Conservation (phyloP, 1,139 yeast species). For the Candida sp. region DNA sequence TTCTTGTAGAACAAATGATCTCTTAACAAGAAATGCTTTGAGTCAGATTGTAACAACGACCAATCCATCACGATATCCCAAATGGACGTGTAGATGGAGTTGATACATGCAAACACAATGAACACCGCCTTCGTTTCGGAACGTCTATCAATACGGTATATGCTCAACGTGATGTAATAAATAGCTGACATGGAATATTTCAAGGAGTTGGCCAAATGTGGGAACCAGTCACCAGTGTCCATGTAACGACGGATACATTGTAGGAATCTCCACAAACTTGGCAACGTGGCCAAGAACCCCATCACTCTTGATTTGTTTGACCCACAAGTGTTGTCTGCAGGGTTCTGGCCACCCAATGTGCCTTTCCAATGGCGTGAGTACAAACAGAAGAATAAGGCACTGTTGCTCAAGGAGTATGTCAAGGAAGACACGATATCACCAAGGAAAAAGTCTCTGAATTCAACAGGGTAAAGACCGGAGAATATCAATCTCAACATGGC, state of each 20-base stretch:
- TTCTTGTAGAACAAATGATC: constrained; percentile 68
- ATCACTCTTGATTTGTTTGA: constrained; percentile 74
- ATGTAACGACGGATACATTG: constrained; percentile 92
- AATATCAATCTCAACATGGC: constrained; percentile 74
- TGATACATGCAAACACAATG: constrained; percentile 74
- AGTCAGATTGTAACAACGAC: constrained; percentile 76
- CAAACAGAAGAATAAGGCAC: constrained; percentile 84
- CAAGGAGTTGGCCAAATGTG: constrained; percentile 90
- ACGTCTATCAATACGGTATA: constrained; percentile 69
- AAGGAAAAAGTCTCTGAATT: constrained; percentile 89
- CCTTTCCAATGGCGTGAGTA: constrained; percentile 75
- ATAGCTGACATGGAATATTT: constrained; percentile 72
- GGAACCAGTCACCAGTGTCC: constrained; percentile 96
- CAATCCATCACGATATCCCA: constrained; percentile 99
- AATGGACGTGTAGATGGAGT: constrained; percentile 67
- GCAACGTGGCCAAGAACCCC: constrained; percentile 86
- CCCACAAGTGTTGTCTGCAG: constrained; percentile 59
- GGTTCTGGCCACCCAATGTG: constrained; percentile 35
- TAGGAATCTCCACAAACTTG: constrained; percentile 88
- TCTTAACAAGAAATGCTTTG: constrained; percentile 65
- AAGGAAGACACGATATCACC: constrained; percentile 92
- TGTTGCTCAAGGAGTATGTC: constrained; percentile 85
- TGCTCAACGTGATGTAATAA: constrained; percentile 77
- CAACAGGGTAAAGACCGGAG: constrained; percentile 93
- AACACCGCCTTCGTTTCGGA: constrained; percentile 55